Percentiles rank a stretch among this genome's conserved stretches.
Conservation (phyloP, 225 moss, liverwort and hornwort genomes). For the Ulota crispa region DNA sequence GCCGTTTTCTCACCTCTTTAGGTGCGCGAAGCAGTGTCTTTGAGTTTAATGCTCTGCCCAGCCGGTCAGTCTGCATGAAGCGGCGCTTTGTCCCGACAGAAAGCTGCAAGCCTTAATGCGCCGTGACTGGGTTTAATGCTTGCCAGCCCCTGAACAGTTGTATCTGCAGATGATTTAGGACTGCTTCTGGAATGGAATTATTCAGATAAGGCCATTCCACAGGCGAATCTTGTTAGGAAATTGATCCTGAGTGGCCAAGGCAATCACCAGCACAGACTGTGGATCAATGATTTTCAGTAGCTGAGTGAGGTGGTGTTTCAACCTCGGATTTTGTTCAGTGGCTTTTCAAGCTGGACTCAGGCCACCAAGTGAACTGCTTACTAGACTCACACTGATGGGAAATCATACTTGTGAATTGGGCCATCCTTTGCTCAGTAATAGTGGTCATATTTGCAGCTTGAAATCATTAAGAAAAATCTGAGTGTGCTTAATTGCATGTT, state of each 20-base stretch:
- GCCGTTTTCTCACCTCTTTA: slow-evolving; percentile 16
- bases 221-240: neutral
- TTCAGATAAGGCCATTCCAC: slow-evolving; percentile 2
- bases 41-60: slow-evolving; percentile 26
- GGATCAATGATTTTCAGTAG: neutral
- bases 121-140: slow-evolving; percentile 30
- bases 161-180: neutral
- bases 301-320: neutral
- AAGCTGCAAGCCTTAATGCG: slow-evolving; percentile 42
- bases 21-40: slow-evolving; percentile 20
- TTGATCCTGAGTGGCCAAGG: neutral
- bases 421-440: no score
- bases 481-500: neutral
- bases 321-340: neutral
- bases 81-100: slow-evolving; percentile 30
- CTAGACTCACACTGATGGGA: neutral
- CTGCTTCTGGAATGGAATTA: neutral
- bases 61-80: slow-evolving; percentile 31
- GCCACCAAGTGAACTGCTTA: neutral
- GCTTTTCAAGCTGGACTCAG: neutral
- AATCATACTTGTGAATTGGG: no score
- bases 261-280: neutral
- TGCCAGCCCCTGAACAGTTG: neutral
- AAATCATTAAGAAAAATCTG: neutral
- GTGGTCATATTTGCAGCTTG: no score